Evolutionary conservation across 2,329 filamentous ascomycete genomes (phyloP), one percentile per base, ranked within the genome.

Genomic region (Scopulariopsis brevicaulis): DNA sequence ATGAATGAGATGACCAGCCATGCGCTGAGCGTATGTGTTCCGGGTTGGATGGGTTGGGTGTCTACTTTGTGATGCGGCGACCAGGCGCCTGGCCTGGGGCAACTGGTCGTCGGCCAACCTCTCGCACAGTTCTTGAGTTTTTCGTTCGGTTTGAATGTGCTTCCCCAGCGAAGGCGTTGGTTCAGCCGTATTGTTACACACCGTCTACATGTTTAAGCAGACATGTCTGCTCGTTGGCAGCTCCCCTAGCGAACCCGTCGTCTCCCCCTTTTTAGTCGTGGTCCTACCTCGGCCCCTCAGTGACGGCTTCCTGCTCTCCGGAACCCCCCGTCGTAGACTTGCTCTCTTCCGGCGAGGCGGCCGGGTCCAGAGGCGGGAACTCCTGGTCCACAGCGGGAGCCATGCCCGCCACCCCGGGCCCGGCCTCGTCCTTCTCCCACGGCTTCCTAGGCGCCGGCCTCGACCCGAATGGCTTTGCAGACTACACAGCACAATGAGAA

Each of bases 391-490:
- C 62, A 10, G 72, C 67, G 71, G 71, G 72, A 73, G 12, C 72
- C 69, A 11, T 63, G 61, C 52, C 73, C 71, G 2, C n/a, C 10
- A 11, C 43, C 22, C 32, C 32, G 37, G 28, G 8, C 12, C 24
- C 18, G 58, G 59, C 32, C 25, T 52, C 60, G 18, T 81, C 77
- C 64, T 77, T 88, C 73, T 96, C 92, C 92, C 92, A 96, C 1
- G 92, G 92, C 71, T 84, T 84, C 56, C 67, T 74, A 0, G 80
- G 78, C 14, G 74, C 78, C 25, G 72, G 63, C 52, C 77, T 71
- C 55, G 73, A 69, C 12, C 78, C 77, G 46, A 79, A 68, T 0
- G 78, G 77, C 55, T 75, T 76, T 15, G 79, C 71, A 1, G 73
- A 69, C 77, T 79, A 28, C 8, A 48, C 43, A 28, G n/a, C 25